Conservation (phyloP, 768 basidiomycete species). For the Tulasnella sp. region DNA sequence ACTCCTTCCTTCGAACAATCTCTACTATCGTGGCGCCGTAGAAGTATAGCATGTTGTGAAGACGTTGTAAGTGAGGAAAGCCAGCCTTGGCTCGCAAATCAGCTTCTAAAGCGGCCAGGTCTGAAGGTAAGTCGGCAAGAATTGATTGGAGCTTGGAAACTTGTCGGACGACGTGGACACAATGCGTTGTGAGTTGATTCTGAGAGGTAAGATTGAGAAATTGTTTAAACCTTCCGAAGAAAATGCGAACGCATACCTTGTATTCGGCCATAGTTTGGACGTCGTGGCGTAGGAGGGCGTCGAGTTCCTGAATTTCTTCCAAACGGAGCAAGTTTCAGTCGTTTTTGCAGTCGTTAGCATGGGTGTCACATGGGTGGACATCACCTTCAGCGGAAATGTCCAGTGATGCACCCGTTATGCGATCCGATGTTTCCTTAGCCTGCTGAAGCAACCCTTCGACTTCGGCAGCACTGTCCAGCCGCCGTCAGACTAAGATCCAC, state of each 20-base stretch:
- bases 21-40: slow-evolving; percentile 88
- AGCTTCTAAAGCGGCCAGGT: slow-evolving; percentile 51
- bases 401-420: slow-evolving; percentile 26
- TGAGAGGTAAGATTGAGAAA: slow-evolving; percentile 22
- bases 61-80: slow-evolving; percentile 81
- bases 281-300: slow-evolving; percentile 50
- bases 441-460: slow-evolving; percentile 43
- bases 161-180: slow-evolving; percentile 52
- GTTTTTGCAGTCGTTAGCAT: no score
- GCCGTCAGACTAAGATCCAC: slow-evolving; percentile 5
- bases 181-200: slow-evolving; percentile 64
- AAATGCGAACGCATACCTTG: slow-evolving; percentile 21
- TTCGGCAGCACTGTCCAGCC: slow-evolving; percentile 42
- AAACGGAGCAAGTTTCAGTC: neutral
- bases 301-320: slow-evolving; percentile 52
- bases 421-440: slow-evolving; percentile 48
- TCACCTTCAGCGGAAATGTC: slow-evolving; percentile 6
- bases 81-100: slow-evolving; percentile 67
- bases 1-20: slow-evolving; percentile 82
- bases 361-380: neutral
- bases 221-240: neutral
- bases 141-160: slow-evolving; percentile 75
- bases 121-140: slow-evolving; percentile 59
- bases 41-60: slow-evolving; percentile 84
- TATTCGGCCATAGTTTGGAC: slow-evolving; percentile 42